phyloP scores from a whole-genome alignment of 1,284 basidiomycete species.

The Rhodotorula sp. region DNA sequence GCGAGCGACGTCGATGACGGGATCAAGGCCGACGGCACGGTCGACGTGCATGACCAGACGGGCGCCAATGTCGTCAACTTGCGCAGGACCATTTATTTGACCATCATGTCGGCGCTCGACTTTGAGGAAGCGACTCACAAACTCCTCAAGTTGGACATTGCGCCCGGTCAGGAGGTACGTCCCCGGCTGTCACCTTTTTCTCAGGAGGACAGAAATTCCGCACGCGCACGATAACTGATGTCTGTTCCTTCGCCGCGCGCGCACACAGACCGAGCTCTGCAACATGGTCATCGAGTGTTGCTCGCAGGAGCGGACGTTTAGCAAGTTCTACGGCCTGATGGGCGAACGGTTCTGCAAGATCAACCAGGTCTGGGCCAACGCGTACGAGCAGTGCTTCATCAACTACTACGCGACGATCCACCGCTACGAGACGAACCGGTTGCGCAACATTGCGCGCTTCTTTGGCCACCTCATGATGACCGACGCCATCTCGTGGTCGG shows the following conservation, averaged over 20 bases:
- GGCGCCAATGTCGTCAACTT: conserved; percentile 95
- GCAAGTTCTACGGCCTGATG: conserved; percentile 90
- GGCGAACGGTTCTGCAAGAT: conserved; percentile 96
- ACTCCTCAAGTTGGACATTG: conserved; percentile 85
- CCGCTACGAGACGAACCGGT: conserved; percentile 95
- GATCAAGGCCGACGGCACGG: conserved; percentile 63
- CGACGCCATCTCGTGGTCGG: conserved; percentile 86
- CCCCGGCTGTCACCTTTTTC: neutral
- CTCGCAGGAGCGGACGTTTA: conserved; percentile 96
- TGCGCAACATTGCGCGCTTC: conserved; percentile 95
- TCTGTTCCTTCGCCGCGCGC: neutral
- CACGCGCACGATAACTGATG: neutral
- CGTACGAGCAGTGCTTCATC: conserved; percentile 79
- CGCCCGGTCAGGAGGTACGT: conserved; percentile 85
- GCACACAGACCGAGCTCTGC: conserved; percentile 90
- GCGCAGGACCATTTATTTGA: conserved; percentile 89
- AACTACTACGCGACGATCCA: conserved; percentile 96
- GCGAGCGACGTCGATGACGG: conserved; percentile 55
- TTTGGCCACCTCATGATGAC: conserved; percentile 85
- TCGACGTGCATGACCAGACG: conserved; percentile 90
- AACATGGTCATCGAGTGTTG: conserved; percentile 99
- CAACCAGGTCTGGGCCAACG: conserved; percentile 88
- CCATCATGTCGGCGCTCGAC: conserved; percentile 84
- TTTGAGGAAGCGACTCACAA: conserved; percentile 99
- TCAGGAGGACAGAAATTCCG: neutral